Conservation (phyloP, 1,284 basidiomycete genomes). For the Apiotrichum siamense region DNA sequence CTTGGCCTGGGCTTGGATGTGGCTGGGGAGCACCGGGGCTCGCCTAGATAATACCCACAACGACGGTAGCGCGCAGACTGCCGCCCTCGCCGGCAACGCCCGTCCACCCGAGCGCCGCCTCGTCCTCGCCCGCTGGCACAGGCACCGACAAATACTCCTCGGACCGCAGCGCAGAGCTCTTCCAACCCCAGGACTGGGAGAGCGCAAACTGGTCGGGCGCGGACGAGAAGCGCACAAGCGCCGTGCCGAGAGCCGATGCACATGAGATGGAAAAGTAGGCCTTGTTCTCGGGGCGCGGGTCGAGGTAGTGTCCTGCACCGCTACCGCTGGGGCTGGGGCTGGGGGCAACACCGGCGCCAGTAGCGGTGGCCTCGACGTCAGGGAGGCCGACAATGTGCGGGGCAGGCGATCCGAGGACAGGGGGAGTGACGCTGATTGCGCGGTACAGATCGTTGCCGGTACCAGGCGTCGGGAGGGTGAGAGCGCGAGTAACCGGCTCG, state of each 20-base stretch:
- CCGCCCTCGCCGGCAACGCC: slow-evolving; percentile 48
- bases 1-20: not conserved
- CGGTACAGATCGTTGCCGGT: slow-evolving; percentile 10
- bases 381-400: slow-evolving; percentile 1
- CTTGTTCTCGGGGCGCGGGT: slow-evolving; percentile 45
- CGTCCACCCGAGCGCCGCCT: slow-evolving; percentile 51
- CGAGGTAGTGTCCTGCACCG: slow-evolving; percentile 35
- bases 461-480: not conserved
- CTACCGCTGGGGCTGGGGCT: not conserved
- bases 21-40: not conserved
- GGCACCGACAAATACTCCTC: slow-evolving; percentile 43
- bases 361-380: slow-evolving; percentile 21
- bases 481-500: not conserved
- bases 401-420: slow-evolving; percentile 8
- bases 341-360: too few species aligned
- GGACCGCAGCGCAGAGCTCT: slow-evolving; percentile 43
- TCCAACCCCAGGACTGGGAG: slow-evolving; percentile 53
- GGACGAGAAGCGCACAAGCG: slow-evolving; percentile 71
- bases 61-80: slow-evolving; percentile 68
- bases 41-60: slow-evolving; percentile 61
- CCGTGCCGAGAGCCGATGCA: slow-evolving; percentile 70
- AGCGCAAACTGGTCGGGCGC: slow-evolving; percentile 79
- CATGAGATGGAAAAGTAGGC: slow-evolving; percentile 77
- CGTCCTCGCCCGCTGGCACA: slow-evolving; percentile 48
- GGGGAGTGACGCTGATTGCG: slow-evolving; percentile 13